A percentile compares a stretch with the other conserved stretches of the same genome.
phyloP scores from a whole-genome alignment of 345 rosid species.

The Camelina laxa region DNA sequence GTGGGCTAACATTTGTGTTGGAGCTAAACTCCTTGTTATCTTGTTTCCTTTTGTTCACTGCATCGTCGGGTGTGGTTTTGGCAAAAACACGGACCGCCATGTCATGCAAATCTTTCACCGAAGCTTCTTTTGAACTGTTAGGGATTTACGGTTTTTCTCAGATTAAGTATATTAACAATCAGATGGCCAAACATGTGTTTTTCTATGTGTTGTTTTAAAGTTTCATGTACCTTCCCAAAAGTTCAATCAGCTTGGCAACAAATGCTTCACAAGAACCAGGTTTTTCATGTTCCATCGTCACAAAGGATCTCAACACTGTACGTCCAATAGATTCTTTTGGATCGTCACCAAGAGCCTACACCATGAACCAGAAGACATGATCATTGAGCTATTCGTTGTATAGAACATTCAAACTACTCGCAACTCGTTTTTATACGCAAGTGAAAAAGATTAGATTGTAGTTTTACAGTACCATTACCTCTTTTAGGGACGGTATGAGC shows the following conservation, averaged over 20 bases:
- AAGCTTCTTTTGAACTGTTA: constrained; percentile 80
- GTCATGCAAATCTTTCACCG: constrained; percentile 74
- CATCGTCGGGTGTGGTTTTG: constrained; percentile 54
- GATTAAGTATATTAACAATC: constrained; percentile 11
- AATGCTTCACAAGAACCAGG: constrained; percentile 87
- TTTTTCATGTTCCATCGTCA: constrained; percentile 68
- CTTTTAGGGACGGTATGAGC: constrained; percentile 84
- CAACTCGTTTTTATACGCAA: not conserved
- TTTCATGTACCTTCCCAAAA: constrained; percentile 61
- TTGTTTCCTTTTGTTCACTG: constrained; percentile 67
- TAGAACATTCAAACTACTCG: not conserved
- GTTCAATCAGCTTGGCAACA: constrained; percentile 70
- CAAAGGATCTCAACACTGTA: constrained; percentile 61
- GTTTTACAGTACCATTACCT: constrained; percentile 49
- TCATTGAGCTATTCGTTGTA: not conserved
- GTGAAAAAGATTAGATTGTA: not conserved
- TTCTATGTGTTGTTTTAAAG: not conserved
- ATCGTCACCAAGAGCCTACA: constrained; percentile 67
- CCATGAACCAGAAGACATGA: constrained; percentile 25
- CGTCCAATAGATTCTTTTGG: constrained; percentile 60
- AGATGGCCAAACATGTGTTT: constrained; percentile 18
- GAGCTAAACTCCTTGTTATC: constrained; percentile 64
- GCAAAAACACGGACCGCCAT: constrained; percentile 57
- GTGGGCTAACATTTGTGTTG: constrained; percentile 76
- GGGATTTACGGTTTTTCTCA: not conserved